phyloP scores from a whole-genome alignment of 352 stramenopile genomes.

The Phytophthora boehmeriae region DNA sequence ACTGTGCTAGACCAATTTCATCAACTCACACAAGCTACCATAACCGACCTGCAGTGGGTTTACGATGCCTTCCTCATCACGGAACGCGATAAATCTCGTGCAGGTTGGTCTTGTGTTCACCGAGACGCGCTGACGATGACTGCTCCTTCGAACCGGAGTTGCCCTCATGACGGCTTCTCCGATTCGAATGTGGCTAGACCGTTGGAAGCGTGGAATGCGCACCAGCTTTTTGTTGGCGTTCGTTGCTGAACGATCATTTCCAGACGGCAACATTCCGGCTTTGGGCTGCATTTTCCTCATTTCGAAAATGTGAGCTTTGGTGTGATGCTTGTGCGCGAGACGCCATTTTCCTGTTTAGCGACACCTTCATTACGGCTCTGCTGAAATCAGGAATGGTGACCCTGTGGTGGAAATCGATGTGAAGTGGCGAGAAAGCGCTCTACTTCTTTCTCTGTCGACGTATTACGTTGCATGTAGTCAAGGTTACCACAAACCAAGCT shows the following conservation, averaged over 20 bases:
- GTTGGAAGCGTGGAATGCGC: too few relatives aligned
- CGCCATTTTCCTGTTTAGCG: background rate
- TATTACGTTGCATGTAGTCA: constrained; percentile 8
- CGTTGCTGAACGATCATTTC: background rate
- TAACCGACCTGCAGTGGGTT: background rate
- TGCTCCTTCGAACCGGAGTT: constrained; percentile 21
- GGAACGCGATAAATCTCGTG: constrained; percentile 11
- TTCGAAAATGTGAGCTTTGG: constrained; percentile 19
- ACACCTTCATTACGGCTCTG: constrained; percentile 35
- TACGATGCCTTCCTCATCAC: constrained; percentile 33
- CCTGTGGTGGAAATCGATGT: too few relatives aligned
- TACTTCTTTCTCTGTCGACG: background rate
- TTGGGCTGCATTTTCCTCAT: constrained; percentile 28
- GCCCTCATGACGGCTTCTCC: constrained; percentile 52
- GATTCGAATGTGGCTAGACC: background rate
- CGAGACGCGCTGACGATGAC: background rate
- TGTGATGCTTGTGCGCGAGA: background rate
- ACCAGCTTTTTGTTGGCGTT: background rate
- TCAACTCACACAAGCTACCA: constrained; percentile 1
- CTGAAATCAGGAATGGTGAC: background rate
- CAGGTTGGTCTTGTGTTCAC: too few relatives aligned
- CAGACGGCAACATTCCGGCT: too few relatives aligned
- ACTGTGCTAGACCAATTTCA: constrained; percentile 32
- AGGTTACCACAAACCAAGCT: too few relatives aligned
- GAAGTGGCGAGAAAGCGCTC: too few relatives aligned